Conservation (phyloP, 2,329 filamentous ascomycete species). For the Beauveria caledonica region DNA sequence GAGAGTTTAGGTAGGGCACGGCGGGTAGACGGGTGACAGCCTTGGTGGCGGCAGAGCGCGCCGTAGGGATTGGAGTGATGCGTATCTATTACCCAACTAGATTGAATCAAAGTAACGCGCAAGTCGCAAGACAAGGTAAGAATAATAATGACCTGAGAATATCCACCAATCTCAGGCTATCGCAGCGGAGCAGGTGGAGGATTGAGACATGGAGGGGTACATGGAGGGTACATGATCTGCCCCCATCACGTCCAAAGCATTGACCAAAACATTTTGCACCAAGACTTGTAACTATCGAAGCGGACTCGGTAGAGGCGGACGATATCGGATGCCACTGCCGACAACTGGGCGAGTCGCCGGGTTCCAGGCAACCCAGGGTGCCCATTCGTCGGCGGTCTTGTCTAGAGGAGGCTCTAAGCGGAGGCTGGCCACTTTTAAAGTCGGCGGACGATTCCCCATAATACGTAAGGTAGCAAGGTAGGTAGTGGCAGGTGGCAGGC, state of each 20-base stretch:
- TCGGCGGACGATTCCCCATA: neutral
- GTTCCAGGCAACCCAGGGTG: constrained; percentile 10
- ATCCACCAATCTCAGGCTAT: neutral
- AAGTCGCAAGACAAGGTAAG: neutral
- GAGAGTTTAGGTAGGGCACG: neutral
- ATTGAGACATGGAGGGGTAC: neutral
- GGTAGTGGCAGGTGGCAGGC: no score
- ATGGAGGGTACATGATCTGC: neutral
- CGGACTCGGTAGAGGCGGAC: constrained; percentile 4
- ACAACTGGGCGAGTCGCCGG: constrained; percentile 13
- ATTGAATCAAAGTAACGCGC: neutral
- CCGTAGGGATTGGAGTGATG: neutral
- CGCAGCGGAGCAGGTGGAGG: neutral
- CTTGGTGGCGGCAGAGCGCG: neutral
- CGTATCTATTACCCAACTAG: constrained; percentile 10
- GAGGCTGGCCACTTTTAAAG: constrained; percentile 1
- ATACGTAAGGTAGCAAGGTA: no score
- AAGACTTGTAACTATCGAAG: neutral
- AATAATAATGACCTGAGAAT: neutral
- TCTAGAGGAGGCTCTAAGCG: neutral
- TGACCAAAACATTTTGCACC: neutral
- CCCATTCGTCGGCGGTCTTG: constrained; percentile 11
- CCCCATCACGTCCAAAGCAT: neutral
- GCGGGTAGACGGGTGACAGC: neutral
- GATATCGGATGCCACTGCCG: constrained; percentile 16